Base-by-base conservation (phyloP, 106 monocot genomes). In the Narthecium ossifragum region DNA sequence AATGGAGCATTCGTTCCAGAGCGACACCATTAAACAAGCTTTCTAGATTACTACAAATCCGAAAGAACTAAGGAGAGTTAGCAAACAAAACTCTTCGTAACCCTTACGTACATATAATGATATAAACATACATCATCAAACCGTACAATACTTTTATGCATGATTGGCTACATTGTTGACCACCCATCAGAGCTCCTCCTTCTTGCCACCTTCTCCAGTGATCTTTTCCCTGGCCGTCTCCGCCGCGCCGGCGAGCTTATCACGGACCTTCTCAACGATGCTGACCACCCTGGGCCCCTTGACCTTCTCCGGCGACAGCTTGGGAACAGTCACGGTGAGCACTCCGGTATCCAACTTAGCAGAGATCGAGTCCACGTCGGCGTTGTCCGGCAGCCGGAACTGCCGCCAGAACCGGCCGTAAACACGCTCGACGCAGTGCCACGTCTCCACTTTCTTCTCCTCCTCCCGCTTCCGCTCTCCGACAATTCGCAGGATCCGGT, bases 391-490 rank as follows among this genome's bases (percentile, higher is more conserved):
- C 40, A 91, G 52, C 65, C 86, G 39, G 60, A 91, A 77, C 74
- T 77, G 86, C 8, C 91, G 63, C 91, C 91, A 91, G 80, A 91
- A 91, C 66, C 64, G 70, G 47, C 85, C 90, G 34, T 74, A 68
- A 0, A 59, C 59, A 3, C 91, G 24, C 76, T 86, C 91, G 1
- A 75, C 61, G 8, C 62, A 36, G 68, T 91, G 91, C 86, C 79
- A 86, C 3, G 79, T 64, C 12, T 86, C 91, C 1, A 51, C 90
- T 31, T 78, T 66, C 54, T 64, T 73, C 76, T 79, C 76, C 39
- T 75, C 78, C 49, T 81, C 81, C 11, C 54, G 43, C 78, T 70
- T 81, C 25, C 81, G 38, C 81, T 90, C 85, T 22, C 89, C 89
- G 45, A 78, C 81, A 15, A 90, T 60, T n/a, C 80, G 30, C 15